Percentiles rank a stretch among this genome's conserved stretches.
These are phyloP conservation scores for Zoysia matrella DNA, from an alignment of 202 grass and related monocot genomes.

Conservation along the genomic window DNA sequence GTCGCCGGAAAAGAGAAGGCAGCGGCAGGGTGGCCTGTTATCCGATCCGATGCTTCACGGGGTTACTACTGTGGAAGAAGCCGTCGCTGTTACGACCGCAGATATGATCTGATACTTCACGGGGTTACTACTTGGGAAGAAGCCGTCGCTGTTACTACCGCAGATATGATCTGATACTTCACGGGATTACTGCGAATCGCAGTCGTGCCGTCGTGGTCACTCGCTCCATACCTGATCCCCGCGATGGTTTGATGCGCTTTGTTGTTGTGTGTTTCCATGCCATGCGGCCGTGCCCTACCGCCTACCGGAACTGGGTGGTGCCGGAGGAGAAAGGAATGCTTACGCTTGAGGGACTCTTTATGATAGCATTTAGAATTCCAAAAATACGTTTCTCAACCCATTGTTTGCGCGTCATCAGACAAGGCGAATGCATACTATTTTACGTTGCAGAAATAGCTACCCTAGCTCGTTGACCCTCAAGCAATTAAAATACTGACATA, in stretches of 20 bases:
- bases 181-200: constrained; percentile 19
- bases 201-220: background rate
- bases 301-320: constrained; percentile 2
- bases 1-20: background rate
- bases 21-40: too few relatives aligned
- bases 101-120: constrained; percentile 26
- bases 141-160: background rate
- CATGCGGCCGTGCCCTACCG: too few relatives aligned
- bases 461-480: too few relatives aligned
- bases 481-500: too few relatives aligned
- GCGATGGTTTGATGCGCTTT: background rate
- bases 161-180: constrained; percentile 11
- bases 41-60: too few relatives aligned
- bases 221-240: background rate
- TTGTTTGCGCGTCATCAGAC: background rate
- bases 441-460: too few relatives aligned
- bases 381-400: constrained; percentile 21
- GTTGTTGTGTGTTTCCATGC: background rate
- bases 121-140: background rate
- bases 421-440: too few relatives aligned
- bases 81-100: too few relatives aligned
- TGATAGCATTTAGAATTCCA: too few relatives aligned
- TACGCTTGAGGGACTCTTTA: too few relatives aligned
- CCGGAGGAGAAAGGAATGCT: constrained; percentile 4
- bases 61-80: too few relatives aligned